Percentiles rank a stretch among this genome's conserved stretches.
Evolutionary conservation across 2,329 filamentous ascomycete genomes (phyloP).

Genomic region (Akanthomyces dipterigenus): DNA sequence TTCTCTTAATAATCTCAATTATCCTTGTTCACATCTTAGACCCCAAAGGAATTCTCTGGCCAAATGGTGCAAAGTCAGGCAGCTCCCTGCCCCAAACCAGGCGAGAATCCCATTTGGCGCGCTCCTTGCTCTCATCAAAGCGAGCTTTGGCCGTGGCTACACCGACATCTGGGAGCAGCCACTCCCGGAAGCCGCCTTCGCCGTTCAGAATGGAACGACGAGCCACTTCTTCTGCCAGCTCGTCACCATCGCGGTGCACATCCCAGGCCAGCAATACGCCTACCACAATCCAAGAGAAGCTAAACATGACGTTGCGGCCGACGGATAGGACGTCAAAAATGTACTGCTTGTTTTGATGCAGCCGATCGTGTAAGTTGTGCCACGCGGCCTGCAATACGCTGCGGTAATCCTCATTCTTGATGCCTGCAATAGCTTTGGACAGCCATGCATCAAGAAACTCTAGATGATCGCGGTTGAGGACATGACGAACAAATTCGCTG

Average conservation of each 20-base stretch:
- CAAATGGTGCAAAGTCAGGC: slow-evolving; percentile 7
- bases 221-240: slow-evolving; percentile 5
- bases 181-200: slow-evolving; percentile 11
- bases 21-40: slow-evolving; percentile 7
- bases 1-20: background rate
- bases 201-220: slow-evolving; percentile 11
- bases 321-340: slow-evolving; percentile 7
- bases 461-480: slow-evolving; percentile 8
- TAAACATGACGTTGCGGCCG: slow-evolving; percentile 13
- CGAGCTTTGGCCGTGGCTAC: background rate
- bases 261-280: slow-evolving; percentile 10
- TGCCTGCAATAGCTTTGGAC: background rate
- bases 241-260: slow-evolving; percentile 8
- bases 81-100: slow-evolving; percentile 12
- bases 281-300: slow-evolving; percentile 11
- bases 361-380: background rate
- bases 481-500: slow-evolving; percentile 14
- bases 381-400: background rate
- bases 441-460: slow-evolving; percentile 4
- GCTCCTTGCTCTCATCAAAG: slow-evolving; percentile 8
- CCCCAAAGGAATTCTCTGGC: background rate
- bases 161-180: slow-evolving; percentile 11
- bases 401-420: background rate
- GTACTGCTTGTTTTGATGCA: background rate
- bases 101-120: slow-evolving; percentile 11